Percentiles rank a stretch among this genome's conserved stretches.
These are phyloP conservation scores for Auricularia sp. DNA, from an alignment of 768 basidiomycete species.

Conservation along the genomic window DNA sequence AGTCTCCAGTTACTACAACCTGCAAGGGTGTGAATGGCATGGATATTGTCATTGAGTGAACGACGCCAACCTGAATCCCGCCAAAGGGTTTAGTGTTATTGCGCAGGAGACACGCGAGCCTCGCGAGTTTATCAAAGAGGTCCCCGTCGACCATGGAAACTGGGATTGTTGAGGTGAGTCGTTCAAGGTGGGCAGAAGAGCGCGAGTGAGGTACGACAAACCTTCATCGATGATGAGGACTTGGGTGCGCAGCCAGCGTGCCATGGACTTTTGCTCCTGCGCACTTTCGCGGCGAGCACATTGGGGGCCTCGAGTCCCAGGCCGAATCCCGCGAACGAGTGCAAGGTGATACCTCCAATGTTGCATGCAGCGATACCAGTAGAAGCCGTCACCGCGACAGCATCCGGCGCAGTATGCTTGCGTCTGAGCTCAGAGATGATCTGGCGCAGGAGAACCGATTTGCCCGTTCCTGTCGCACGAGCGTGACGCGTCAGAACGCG, in stretches of 20 bases:
- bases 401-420: constrained; percentile 24
- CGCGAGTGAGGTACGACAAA: constrained; percentile 7
- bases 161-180: constrained; percentile 8
- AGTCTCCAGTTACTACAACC: constrained; percentile 38
- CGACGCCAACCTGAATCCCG: constrained; percentile 16
- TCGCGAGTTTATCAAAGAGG: constrained; percentile 33
- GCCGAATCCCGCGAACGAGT: constrained; percentile 35
- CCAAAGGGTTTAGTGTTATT: too few relatives aligned
- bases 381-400: constrained; percentile 34
- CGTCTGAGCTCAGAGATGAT: constrained; percentile 30
- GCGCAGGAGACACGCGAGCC: constrained; percentile 27
- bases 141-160: constrained; percentile 40
- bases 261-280: constrained; percentile 31
- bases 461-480: constrained; percentile 29
- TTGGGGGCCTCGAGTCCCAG: constrained; percentile 23
- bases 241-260: constrained; percentile 34
- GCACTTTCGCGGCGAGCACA: constrained; percentile 24
- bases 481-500: background rate
- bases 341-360: constrained; percentile 37
- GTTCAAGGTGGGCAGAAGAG: background rate
- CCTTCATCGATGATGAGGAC: constrained; percentile 27
- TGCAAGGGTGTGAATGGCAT: constrained; percentile 7
- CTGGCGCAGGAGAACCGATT: constrained; percentile 34
- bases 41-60: background rate
- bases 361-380: constrained; percentile 40